Conservation (phyloP, 495 filamentous ascomycete genomes). For the Aspergillus indologenus region DNA sequence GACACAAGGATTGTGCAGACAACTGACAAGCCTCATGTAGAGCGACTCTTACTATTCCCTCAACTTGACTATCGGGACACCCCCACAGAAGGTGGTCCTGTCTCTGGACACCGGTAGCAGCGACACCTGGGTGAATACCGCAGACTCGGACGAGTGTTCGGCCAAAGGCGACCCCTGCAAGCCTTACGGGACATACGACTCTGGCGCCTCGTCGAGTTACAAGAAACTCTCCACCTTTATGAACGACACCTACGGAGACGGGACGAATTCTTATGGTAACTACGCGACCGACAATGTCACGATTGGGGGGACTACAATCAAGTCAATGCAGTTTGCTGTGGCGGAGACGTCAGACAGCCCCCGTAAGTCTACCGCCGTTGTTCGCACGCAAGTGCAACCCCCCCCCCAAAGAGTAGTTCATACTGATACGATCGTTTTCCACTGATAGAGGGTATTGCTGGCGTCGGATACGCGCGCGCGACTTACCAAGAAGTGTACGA, state of each 20-base stretch:
- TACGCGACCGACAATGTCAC: conserved; percentile 72
- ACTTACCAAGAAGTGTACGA: conserved; percentile 50
- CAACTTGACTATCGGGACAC: conserved; percentile 66
- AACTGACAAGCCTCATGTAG: conserved; percentile 1
- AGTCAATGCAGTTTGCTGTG: conserved; percentile 69
- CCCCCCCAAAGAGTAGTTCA: neutral
- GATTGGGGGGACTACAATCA: conserved; percentile 57
- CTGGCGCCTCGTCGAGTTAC: conserved; percentile 66
- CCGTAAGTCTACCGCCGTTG: conserved; percentile 29
- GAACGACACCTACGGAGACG: conserved; percentile 78
- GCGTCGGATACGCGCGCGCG: conserved; percentile 64
- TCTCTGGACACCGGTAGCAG: conserved; percentile 75
- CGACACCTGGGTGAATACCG: conserved; percentile 63
- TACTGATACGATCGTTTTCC: neutral
- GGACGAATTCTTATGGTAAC: conserved; percentile 65
- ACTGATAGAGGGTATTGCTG: conserved; percentile 77
- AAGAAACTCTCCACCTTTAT: conserved; percentile 63
- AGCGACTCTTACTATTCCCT: conserved; percentile 64
- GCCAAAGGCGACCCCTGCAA: conserved; percentile 43
- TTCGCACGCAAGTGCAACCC: neutral
- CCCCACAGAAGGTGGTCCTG: conserved; percentile 54
- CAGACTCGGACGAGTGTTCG: conserved; percentile 25
- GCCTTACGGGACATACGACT: conserved; percentile 47
- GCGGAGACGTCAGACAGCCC: conserved; percentile 59
- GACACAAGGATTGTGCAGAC: conserved; percentile 9